These are phyloP conservation scores for Paramecium primaurelia DNA, from an alignment of 73 alveolate genomes.

Conservation along the genomic window DNA sequence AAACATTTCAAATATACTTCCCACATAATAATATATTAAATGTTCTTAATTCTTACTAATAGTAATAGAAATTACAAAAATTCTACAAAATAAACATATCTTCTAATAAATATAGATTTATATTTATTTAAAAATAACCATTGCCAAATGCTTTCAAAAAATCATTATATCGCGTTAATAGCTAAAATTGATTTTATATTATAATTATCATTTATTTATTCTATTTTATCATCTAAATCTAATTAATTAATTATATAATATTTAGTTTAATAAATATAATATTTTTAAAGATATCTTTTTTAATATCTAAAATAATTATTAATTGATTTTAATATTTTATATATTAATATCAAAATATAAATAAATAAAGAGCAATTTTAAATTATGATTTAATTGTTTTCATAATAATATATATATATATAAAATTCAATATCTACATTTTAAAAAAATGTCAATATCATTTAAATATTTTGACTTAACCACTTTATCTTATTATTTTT, in stretches of 20 bases:
- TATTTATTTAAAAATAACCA: neutral
- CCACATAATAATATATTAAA: neutral
- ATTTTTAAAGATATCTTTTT: neutral
- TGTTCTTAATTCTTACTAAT: neutral
- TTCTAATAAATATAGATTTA: neutral
- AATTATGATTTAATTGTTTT: too few species aligned
- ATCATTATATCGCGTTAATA: neutral
- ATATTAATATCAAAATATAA: too few species aligned
- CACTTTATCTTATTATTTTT: neutral
- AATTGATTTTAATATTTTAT: too few species aligned
- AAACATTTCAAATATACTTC: neutral
- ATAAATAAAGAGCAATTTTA: too few species aligned
- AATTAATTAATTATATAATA: too few species aligned
- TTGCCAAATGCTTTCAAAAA: neutral
- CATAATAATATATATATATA: too few species aligned
- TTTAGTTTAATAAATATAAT: neutral
- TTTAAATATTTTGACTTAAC: neutral
- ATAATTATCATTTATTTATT: neutral
- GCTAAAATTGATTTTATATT: neutral
- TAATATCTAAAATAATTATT: neutral
- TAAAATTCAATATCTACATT: neutral
- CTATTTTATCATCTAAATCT: too few species aligned
- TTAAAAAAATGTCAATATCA: neutral
- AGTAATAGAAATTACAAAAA: neutral
- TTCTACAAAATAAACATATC: neutral